Percentiles rank a stretch among this genome's conserved stretches.
phyloP scores from a whole-genome alignment of 2,329 filamentous ascomycete species.

The Coniochaeta prunicola region DNA sequence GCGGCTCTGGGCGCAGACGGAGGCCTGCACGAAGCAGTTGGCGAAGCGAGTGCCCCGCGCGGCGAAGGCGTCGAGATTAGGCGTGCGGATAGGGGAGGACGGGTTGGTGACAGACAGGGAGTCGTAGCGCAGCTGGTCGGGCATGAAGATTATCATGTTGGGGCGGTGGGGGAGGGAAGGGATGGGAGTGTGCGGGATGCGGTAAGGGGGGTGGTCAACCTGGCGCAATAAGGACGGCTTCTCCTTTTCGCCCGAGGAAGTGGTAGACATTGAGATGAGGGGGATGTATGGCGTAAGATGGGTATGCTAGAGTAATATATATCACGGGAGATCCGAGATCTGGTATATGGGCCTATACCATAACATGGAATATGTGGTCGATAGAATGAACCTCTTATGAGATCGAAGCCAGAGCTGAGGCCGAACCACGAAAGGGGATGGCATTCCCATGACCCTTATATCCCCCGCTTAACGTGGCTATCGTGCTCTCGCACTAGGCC shows the following conservation, averaged over 20 bases:
- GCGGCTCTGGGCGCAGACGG: conserved; percentile 37
- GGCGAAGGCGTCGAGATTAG: conserved; percentile 34
- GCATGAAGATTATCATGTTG: conserved; percentile 38
- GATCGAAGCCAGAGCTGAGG: not conserved
- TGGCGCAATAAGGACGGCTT: not conserved
- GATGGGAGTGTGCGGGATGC: not conserved
- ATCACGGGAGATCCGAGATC: not conserved
- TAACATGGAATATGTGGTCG: not conserved
- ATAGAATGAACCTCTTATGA: no score
- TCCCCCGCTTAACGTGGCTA: not conserved
- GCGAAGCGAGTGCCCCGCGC: conserved; percentile 30
- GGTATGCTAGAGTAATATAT: not conserved
- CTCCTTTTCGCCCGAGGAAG: not conserved
- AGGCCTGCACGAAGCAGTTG: conserved; percentile 37
- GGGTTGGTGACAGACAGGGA: conserved; percentile 27
- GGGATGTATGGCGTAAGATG: not conserved
- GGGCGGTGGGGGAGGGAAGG: conserved; percentile 11
- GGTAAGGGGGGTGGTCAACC: not conserved
- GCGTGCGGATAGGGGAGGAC: conserved; percentile 22
- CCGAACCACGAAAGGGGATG: not conserved
- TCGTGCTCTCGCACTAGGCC: not conserved
- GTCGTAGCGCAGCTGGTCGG: conserved; percentile 38
- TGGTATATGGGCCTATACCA: not conserved
- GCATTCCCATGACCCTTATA: not conserved
- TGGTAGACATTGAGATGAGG: not conserved